Evolutionary conservation across 352 stramenopile species (phyloP).

Genomic region (Aphanomyces stellatus): DNA sequence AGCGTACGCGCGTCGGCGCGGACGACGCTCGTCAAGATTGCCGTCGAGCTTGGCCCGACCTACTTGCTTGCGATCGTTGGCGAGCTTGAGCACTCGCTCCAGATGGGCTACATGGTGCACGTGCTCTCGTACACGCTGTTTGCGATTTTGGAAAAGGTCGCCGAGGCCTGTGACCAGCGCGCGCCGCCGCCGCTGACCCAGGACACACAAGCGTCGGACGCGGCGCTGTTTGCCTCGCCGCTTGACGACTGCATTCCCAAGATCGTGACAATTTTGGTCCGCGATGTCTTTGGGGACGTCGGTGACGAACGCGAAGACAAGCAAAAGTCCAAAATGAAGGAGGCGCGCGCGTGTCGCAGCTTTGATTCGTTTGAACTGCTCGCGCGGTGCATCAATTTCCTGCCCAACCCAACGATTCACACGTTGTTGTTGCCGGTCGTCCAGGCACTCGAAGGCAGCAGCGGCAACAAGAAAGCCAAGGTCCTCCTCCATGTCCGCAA

Average conservation of each 20-base stretch:
- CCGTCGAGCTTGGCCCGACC: slow-evolving; percentile 74
- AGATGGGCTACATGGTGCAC: slow-evolving; percentile 79
- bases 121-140: slow-evolving; percentile 83
- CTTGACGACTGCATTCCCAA: slow-evolving; percentile 71
- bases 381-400: slow-evolving; percentile 69
- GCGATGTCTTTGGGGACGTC: slow-evolving; percentile 70
- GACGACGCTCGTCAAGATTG: slow-evolving; percentile 92
- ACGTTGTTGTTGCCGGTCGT: slow-evolving; percentile 62
- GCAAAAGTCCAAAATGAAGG: slow-evolving; percentile 85
- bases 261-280: slow-evolving; percentile 72
- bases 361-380: slow-evolving; percentile 76
- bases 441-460: slow-evolving; percentile 55
- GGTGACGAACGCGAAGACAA: slow-evolving; percentile 48
- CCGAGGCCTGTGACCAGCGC: slow-evolving; percentile 42
- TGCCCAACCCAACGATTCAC: slow-evolving; percentile 74
- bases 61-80: slow-evolving; percentile 82
- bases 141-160: slow-evolving; percentile 72
- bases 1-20: slow-evolving; percentile 86
- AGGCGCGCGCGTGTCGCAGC: slow-evolving; percentile 62
- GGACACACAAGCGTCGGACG: slow-evolving; percentile 22
- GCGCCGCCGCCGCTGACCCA: slow-evolving; percentile 28
- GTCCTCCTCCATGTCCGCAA: slow-evolving; percentile 47
- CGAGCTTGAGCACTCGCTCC: slow-evolving; percentile 73
- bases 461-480: slow-evolving; percentile 43
- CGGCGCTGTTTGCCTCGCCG: slow-evolving; percentile 42